Conservation (phyloP, 768 basidiomycete species). For the Leccinum barrowsii region DNA sequence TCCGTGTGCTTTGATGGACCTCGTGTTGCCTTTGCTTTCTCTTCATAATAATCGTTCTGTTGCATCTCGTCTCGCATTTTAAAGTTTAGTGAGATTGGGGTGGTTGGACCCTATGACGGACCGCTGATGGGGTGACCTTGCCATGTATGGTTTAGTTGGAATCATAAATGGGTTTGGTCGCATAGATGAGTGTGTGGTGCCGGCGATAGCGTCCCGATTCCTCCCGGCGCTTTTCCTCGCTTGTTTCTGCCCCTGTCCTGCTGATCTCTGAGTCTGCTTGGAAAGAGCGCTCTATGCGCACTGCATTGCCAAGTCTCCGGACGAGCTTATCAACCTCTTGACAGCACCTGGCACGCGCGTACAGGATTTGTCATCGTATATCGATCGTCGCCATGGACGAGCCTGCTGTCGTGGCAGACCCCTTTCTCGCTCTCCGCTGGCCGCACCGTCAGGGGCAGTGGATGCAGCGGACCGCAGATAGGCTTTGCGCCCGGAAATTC, state of each 20-base stretch:
- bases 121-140: not conserved
- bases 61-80: not conserved
- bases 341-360: not conserved
- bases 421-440: not conserved
- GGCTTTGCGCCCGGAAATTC: not conserved
- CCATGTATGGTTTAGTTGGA: slow-evolving; percentile 1
- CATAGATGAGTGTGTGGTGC: not conserved
- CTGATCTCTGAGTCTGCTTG: not conserved
- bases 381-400: not conserved
- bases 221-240: not conserved
- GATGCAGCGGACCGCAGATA: slow-evolving; percentile 5
- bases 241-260: not conserved
- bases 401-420: not conserved
- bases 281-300: not conserved
- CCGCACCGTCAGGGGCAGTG: not conserved
- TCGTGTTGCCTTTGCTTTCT: not conserved
- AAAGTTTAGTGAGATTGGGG: not conserved
- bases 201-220: slow-evolving; percentile 1
- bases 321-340: not conserved
- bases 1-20: not conserved
- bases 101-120: not conserved
- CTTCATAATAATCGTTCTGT: not conserved
- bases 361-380: slow-evolving; percentile 5
- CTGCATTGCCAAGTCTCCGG: not conserved
- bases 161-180: not conserved